These are phyloP conservation scores for Kitagawia praeruptora DNA, from an alignment of 129 eudicot species.

Conservation along the genomic window DNA sequence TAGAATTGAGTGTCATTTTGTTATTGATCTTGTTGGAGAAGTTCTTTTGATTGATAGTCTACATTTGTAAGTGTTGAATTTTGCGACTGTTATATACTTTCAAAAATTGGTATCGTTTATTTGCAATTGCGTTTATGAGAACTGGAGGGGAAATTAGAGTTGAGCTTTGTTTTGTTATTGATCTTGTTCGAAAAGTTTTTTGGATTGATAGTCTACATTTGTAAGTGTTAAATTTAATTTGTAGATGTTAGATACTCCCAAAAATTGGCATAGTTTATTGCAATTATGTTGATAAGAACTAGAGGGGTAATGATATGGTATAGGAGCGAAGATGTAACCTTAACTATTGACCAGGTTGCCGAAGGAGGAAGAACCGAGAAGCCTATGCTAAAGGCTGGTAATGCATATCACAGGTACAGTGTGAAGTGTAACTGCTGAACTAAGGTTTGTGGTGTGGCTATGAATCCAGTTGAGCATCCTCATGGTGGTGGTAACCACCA, in stretches of 20 bases:
- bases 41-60: not conserved
- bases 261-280: not conserved
- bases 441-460: slow-evolving; percentile 99
- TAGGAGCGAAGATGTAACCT: slow-evolving; percentile 21
- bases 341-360: slow-evolving; percentile 91
- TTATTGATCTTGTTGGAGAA: not conserved
- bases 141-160: too few species aligned
- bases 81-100: not conserved
- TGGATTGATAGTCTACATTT: not conserved
- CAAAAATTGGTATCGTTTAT: not conserved
- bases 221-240: not conserved
- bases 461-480: slow-evolving; percentile 98
- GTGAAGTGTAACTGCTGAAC: slow-evolving; percentile 99
- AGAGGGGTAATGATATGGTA: too few species aligned
- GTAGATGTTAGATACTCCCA: not conserved
- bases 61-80: not conserved
- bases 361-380: slow-evolving; percentile 97
- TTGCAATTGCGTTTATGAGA: not conserved
- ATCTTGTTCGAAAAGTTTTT: not conserved
- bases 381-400: slow-evolving; percentile 81
- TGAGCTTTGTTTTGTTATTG: not conserved
- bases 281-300: too few species aligned
- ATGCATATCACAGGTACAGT: slow-evolving; percentile 84
- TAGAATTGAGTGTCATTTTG: not conserved
- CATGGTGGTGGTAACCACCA: slow-evolving; percentile 99